Evolutionary conservation across 176 grass and related monocot species (phyloP), one percentile per base, ranked within the genome.

Genomic region (Rhynchospora pubera): DNA sequence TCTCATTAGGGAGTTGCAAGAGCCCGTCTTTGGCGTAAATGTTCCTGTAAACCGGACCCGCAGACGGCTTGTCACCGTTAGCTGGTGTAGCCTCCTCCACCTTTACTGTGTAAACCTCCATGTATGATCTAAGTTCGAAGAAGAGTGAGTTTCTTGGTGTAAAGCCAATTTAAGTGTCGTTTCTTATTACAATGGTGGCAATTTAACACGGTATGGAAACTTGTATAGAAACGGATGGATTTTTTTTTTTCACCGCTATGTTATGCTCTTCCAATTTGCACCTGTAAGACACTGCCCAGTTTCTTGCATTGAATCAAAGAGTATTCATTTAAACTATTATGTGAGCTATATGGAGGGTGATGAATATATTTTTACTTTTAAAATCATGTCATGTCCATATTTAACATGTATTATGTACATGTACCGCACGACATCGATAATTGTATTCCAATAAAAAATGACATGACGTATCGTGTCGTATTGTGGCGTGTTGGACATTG

Each of bases 21-120:
- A 98, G 89, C 7, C 90, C 90, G 28, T 94, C 88, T 88, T 82
- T 94, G 55, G 90, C 89, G 44, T 91, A 94, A 88, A 93, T 87
- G 79, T 85, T 86, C 68, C 92, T 87, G 87, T 94, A 94, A 55
- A 98, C 70, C 0, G 95, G 85, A 15, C 95, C 95, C 2, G 85
- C 84, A 7, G 92, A 91, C 57, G 90, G 90, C 71, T 83, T 89
- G 62, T 87, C 79, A 56, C 78, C 87, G 48, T 19, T 74, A 0
- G 87, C 90, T 71, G 82, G 92, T 21, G 66, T 89, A 8, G 85
- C 42, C 57, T 94, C 92, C 65, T 85, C 92, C 42, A 98, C 90
- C 89, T 98, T 90, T 10, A 98, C 82, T 18, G 87, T 87, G 82
- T 90, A 98, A 84, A 72, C 57, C 67, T 93, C 86, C 94, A 88